These are phyloP conservation scores for Ceriops zippeliana DNA, from an alignment of 345 rosid genomes.

Conservation along the genomic window DNA sequence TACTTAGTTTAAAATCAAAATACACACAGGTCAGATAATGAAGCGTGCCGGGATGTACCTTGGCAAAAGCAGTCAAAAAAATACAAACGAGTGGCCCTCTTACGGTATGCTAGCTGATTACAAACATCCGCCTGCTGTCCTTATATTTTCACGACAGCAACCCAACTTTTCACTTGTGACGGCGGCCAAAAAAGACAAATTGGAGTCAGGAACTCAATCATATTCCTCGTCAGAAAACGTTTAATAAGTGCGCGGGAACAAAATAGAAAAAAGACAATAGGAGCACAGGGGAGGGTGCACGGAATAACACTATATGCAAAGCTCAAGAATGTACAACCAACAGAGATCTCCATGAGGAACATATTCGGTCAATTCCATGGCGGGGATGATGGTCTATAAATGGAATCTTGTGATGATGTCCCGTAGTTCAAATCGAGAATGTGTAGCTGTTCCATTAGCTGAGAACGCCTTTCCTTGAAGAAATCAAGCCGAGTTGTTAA, in stretches of 20 bases:
- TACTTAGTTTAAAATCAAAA: no score
- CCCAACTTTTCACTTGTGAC: not conserved
- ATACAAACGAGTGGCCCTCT: not conserved
- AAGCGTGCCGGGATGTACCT: no score
- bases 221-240: slow-evolving; percentile 19
- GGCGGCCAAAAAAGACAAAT: not conserved
- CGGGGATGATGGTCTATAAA: slow-evolving; percentile 83
- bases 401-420: slow-evolving; percentile 73
- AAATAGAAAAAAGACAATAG: not conserved
- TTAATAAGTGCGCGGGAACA: not conserved
- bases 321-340: slow-evolving; percentile 46
- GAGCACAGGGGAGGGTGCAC: not conserved
- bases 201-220: slow-evolving; percentile 25
- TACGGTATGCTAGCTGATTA: not conserved
- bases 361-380: slow-evolving; percentile 64
- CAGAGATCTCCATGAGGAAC: slow-evolving; percentile 2
- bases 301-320: slow-evolving; percentile 43
- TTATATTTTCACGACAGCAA: slow-evolving; percentile 18
- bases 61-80: not conserved
- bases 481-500: slow-evolving; percentile 94
- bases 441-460: slow-evolving; percentile 97
- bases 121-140: slow-evolving; percentile 4
- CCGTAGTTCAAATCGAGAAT: slow-evolving; percentile 90
- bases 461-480: slow-evolving; percentile 97
- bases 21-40: no score